phyloP scores from a whole-genome alignment of 2,329 filamentous ascomycete genomes.

The Pseudogymnoascus sp. region DNA sequence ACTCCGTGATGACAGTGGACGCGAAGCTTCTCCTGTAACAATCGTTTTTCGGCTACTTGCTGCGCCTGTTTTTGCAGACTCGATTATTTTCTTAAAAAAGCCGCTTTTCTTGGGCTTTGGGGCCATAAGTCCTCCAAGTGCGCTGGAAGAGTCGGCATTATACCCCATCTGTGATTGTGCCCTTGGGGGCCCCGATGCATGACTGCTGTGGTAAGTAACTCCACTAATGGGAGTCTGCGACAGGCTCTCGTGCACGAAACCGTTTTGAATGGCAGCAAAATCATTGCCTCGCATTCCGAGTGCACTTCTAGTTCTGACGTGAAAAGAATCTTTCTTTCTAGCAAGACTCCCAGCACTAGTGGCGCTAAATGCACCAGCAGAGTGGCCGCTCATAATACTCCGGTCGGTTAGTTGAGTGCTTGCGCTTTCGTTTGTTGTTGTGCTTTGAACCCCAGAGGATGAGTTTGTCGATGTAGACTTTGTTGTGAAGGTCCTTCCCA shows the following conservation, averaged over 20 bases:
- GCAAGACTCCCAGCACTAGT: conserved; percentile 93
- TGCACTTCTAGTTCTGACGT: conserved; percentile 56
- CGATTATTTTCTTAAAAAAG: conserved; percentile 93
- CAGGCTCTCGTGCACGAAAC: conserved; percentile 41
- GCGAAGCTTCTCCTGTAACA: conserved; percentile 50
- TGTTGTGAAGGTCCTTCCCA: conserved; percentile 77
- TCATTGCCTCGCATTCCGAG: conserved; percentile 51
- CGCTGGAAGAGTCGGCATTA: conserved; percentile 58
- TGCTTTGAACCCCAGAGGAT: conserved; percentile 65
- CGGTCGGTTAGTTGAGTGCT: conserved; percentile 73
- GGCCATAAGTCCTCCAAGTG: conserved; percentile 69
- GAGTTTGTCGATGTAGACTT: conserved; percentile 80
- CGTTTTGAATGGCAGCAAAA: conserved; percentile 22
- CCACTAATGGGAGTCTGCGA: conserved; percentile 65
- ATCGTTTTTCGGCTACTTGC: conserved; percentile 69
- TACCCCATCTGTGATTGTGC: conserved; percentile 61
- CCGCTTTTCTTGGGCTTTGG: conserved; percentile 78
- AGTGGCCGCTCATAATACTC: conserved; percentile 89
- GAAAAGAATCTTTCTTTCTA: conserved; percentile 52
- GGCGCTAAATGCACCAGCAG: conserved; percentile 84
- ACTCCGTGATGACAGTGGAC: conserved; percentile 27
- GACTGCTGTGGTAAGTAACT: conserved; percentile 86
- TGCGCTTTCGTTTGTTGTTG: conserved; percentile 55
- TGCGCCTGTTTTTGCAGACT: conserved; percentile 88
- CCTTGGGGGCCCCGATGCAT: conserved; percentile 47